Base-by-base conservation (phyloP, 257 asterid species). In the Lithospermum erythrorhizon region DNA sequence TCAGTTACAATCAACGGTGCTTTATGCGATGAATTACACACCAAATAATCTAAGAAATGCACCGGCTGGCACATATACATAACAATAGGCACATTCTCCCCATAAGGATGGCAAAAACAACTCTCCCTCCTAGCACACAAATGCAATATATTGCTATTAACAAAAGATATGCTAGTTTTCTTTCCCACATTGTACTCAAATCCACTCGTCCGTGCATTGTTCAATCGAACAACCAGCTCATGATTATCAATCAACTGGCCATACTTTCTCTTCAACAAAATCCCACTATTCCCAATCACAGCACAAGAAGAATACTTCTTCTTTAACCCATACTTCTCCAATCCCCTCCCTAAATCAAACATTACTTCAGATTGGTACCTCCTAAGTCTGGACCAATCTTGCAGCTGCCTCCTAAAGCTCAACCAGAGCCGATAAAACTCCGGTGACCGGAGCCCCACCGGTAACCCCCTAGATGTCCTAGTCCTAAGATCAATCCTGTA, bases 201-300 rank as follows among this genome's bases (percentile, higher is more conserved):
- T 14, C 83, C 76, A 16, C 66, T 22, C 0, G 65, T 89, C 48
- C 87, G 71, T 0, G 98, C 98, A 32, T 93, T 93, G 82, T 93
- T 93, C 64, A 93, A 61, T 20, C 98, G 82, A 53, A 93, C 81
- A 55, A 93, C 98, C 2, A 69, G 78, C 54, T 89, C 96, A 30
- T 93, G 95, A 56, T 82, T 61, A 59, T 93, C 99, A 37, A 93
- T 86, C 49, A 74, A 11, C 61, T 66, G 63, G 1, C 99, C 99
- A 53, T 77, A 58, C 41, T 65, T 78, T 16, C 60, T 72, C 48
- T 81, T 81, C 75, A 93, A 64, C 25, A 93, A 59, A 62, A 93
- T 83, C 65, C 99, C 99, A 68, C 99, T 93, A 53, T 93, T 93
- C 6, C 99, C 99, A 47, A 93, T 97, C 55, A 93, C 94, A 9